Conservation (phyloP, 1,139 yeast species). For the Candida gigantensis region DNA sequence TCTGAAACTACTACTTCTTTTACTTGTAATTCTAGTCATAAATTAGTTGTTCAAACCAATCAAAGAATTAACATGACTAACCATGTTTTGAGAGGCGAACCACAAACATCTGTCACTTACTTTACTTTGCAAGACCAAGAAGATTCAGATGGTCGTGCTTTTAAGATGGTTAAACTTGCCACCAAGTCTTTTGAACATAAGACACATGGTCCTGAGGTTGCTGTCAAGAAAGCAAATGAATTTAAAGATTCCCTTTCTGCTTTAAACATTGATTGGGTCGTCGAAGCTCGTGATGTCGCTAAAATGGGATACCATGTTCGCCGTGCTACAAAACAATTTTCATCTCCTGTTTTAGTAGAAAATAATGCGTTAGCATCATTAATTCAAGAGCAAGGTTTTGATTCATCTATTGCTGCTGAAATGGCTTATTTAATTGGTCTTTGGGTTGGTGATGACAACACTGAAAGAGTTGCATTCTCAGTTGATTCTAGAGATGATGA, state of each 20-base stretch:
- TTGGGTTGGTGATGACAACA: slow-evolving; percentile 23
- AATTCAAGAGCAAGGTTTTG: slow-evolving; percentile 16
- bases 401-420: slow-evolving; percentile 17
- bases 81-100: slow-evolving; percentile 13
- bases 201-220: slow-evolving; percentile 15
- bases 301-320: slow-evolving; percentile 21
- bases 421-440: slow-evolving; percentile 35
- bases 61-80: slow-evolving; percentile 18
- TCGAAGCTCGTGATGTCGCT: slow-evolving; percentile 32
- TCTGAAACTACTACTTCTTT: slow-evolving; percentile 19
- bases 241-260: slow-evolving; percentile 18
- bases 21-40: slow-evolving; percentile 34
- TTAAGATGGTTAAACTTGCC: slow-evolving; percentile 16
- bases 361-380: slow-evolving; percentile 22
- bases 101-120: slow-evolving; percentile 21
- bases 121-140: slow-evolving; percentile 15
- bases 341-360: slow-evolving; percentile 33
- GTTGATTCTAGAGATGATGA: slow-evolving; percentile 18
- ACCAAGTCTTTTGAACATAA: slow-evolving; percentile 19
- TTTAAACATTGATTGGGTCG: slow-evolving; percentile 29
- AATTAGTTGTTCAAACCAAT: slow-evolving; percentile 28
- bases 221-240: slow-evolving; percentile 19
- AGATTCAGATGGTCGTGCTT: slow-evolving; percentile 10
- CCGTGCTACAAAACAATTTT: slow-evolving; percentile 28
- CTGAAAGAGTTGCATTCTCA: slow-evolving; percentile 20